Evolutionary conservation across 179 eudicot genomes (phyloP).

Genomic region (Amaranthus tricolor): DNA sequence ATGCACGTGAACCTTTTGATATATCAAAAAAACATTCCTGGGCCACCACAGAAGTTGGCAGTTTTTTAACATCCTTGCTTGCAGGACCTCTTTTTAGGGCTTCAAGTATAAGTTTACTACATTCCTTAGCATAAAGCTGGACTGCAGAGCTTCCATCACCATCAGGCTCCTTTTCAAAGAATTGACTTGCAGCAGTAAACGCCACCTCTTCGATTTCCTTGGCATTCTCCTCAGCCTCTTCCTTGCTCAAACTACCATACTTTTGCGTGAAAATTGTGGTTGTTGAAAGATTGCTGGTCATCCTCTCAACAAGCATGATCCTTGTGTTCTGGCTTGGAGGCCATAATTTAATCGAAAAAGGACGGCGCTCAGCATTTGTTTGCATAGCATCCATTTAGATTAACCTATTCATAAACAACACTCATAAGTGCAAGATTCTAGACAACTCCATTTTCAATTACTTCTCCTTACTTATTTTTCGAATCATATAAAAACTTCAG

Average conservation of each 20-base stretch:
- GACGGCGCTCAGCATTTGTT: constrained; percentile 37
- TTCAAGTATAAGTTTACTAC: constrained; percentile 63
- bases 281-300: constrained; percentile 54
- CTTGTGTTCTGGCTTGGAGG: constrained; percentile 73
- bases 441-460: background rate
- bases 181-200: constrained; percentile 47
- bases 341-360: constrained; percentile 59
- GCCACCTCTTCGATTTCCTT: constrained; percentile 55
- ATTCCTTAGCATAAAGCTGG: constrained; percentile 69
- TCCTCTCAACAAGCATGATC: constrained; percentile 54
- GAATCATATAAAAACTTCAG: no score
- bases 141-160: constrained; percentile 75
- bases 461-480: no score
- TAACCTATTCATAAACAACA: constrained; percentile 15
- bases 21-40: constrained; percentile 53
- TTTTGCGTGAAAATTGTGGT: constrained; percentile 55
- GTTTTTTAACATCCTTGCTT: constrained; percentile 28
- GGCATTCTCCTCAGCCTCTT: constrained; percentile 56
- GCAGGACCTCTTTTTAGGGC: constrained; percentile 48
- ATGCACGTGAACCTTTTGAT: constrained; percentile 62
- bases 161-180: constrained; percentile 65
- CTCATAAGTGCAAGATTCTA: background rate
- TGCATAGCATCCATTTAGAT: constrained; percentile 40
- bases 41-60: constrained; percentile 26
- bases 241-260: constrained; percentile 51